Base-by-base conservation (phyloP, 2,329 filamentous ascomycete species). In the Botryotinia narcissicola region DNA sequence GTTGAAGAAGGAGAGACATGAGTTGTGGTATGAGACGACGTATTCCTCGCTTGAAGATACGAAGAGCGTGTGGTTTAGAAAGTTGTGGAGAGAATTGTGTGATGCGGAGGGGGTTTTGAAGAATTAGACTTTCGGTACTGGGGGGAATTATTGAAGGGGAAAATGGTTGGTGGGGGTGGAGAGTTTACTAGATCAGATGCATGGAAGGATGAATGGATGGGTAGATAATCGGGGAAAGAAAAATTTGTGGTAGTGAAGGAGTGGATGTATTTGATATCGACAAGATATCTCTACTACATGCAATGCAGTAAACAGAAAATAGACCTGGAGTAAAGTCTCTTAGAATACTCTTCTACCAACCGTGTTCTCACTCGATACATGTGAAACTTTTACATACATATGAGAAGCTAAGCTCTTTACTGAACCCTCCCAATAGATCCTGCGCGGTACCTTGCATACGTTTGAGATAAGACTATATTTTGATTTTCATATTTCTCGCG, bases 21-120 rank as follows among this genome's bases (percentile, higher is more conserved):
- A 42, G 4, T 29, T 54, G 14, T 7, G 16, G 25, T n/a, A n/a
- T 29, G 16, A 42, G 35, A n/a, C 42, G 61, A n/a, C 37, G 8
- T 1, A 1, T 20, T 2, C 1, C 10, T 44, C 14, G 14, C 4
- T 3, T 1, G 7, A 4, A n/a, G 61, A 25, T 22, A 20, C 1
- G 61, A n/a, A 16, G 25, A 12, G 8, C 18, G 18, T 4, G 7
- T 63, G 61, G 61, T 10, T 18, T 3, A 40, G 37, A 8, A 42
- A n/a, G 16, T n/a, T 14, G 18, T 63, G 37, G 61, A n/a, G 18
- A 9, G 25, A 42, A 42, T n/a, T 62, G 14, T 62, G 60, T 42
- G 60, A 42, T 16, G 60, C 5, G 22, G 37, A 42, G 25, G 60
- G 60, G 12, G 12, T 42, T 42, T 42, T 42, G 35, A 18, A 8